A percentile compares a stretch with the other conserved stretches of the same genome.
These are phyloP conservation scores for Polytrichum formosum DNA, from an alignment of 225 moss, liverwort and hornwort species.

Conservation along the genomic window DNA sequence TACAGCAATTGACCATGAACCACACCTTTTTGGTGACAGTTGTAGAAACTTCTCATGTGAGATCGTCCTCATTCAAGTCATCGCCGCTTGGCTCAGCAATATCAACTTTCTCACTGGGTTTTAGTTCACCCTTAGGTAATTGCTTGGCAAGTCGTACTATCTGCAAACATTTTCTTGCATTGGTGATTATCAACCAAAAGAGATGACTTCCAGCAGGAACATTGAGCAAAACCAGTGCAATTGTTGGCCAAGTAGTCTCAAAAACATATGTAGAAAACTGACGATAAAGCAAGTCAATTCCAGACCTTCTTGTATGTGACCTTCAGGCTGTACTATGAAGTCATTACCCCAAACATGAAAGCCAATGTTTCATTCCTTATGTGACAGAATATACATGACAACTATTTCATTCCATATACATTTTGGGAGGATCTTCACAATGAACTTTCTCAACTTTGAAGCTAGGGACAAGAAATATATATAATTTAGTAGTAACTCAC, in stretches of 20 bases:
- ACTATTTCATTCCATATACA: background rate
- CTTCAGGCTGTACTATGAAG: background rate
- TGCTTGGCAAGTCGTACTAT: slow-evolving; percentile 86
- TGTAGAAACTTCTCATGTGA: slow-evolving; percentile 25
- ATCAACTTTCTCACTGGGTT: slow-evolving; percentile 11
- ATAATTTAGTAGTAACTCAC: slow-evolving; percentile 21
- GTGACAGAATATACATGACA: background rate
- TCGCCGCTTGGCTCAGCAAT: slow-evolving; percentile 38
- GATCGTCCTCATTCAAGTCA: slow-evolving; percentile 44
- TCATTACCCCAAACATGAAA: background rate
- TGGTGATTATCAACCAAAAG: too few relatives aligned
- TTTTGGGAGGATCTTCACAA: background rate
- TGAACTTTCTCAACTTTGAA: slow-evolving; percentile 5
- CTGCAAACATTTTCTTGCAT: slow-evolving; percentile 24
- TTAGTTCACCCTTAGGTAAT: slow-evolving; percentile 59
- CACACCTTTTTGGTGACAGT: too few relatives aligned
- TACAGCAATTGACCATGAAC: too few relatives aligned
- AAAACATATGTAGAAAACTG: too few relatives aligned
- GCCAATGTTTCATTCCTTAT: background rate
- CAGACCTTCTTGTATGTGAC: background rate
- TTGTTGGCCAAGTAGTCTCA: background rate
- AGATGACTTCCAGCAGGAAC: too few relatives aligned
- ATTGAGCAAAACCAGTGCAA: background rate
- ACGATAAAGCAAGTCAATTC: too few relatives aligned
- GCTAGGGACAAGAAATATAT: background rate